phyloP scores from a whole-genome alignment of 2,329 filamentous ascomycete species.

The Pseudogymnoascus sp. region DNA sequence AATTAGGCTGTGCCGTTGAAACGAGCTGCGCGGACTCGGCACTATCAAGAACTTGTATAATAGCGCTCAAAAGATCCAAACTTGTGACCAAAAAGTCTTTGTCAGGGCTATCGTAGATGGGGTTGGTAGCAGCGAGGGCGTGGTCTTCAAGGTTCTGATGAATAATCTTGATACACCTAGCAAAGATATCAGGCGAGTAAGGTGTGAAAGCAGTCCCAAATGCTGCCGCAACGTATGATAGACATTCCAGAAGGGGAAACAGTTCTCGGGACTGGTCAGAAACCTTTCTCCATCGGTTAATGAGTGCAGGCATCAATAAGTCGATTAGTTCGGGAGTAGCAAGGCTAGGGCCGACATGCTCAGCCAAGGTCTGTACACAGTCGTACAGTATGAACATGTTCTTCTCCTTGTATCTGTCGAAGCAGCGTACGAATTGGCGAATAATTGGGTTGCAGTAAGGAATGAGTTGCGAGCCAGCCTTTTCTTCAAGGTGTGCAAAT shows the following conservation, averaged over 20 bases:
- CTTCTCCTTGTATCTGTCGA: slow-evolving; percentile 91
- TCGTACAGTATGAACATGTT: slow-evolving; percentile 99
- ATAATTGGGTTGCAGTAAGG: slow-evolving; percentile 88
- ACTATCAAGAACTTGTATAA: slow-evolving; percentile 79
- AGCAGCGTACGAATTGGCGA: slow-evolving; percentile 85
- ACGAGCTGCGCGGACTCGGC: slow-evolving; percentile 71
- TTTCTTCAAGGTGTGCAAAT: slow-evolving; percentile 93
- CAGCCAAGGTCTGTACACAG: slow-evolving; percentile 92
- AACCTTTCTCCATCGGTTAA: slow-evolving; percentile 79
- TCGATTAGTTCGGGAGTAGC: slow-evolving; percentile 74
- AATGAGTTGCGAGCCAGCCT: slow-evolving; percentile 69
- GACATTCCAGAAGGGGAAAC: slow-evolving; percentile 90
- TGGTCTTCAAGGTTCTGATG: slow-evolving; percentile 83
- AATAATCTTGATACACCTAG: slow-evolving; percentile 82
- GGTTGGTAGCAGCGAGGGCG: slow-evolving; percentile 59
- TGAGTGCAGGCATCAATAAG: slow-evolving; percentile 86
- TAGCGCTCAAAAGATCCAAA: slow-evolving; percentile 83
- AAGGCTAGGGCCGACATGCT: slow-evolving; percentile 76
- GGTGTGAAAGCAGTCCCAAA: slow-evolving; percentile 74
- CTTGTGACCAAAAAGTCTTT: slow-evolving; percentile 97
- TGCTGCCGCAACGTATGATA: slow-evolving; percentile 87
- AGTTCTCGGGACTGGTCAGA: slow-evolving; percentile 85
- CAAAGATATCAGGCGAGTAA: slow-evolving; percentile 80
- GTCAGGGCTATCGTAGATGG: slow-evolving; percentile 67
- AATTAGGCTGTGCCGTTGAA: slow-evolving; percentile 64